These are phyloP conservation scores for Benincasa hispida DNA, from an alignment of 306 rosid species.

Conservation along the genomic window DNA sequence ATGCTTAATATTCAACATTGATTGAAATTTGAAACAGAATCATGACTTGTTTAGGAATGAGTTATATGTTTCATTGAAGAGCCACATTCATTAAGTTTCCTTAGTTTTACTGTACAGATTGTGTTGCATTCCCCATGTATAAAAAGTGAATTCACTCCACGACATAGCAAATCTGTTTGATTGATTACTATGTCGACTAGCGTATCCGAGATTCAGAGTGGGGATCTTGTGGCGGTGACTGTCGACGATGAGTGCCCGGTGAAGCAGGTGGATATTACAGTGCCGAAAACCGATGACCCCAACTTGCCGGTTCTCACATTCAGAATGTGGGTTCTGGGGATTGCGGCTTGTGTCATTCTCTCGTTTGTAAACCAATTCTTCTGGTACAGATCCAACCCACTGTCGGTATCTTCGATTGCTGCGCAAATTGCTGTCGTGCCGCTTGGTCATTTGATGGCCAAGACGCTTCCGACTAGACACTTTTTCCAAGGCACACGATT, in stretches of 20 bases:
- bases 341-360: slow-evolving; percentile 44
- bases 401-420: slow-evolving; percentile 42
- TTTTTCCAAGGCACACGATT: slow-evolving; percentile 37
- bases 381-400: slow-evolving; percentile 75
- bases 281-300: slow-evolving; percentile 70
- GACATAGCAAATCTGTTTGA: neutral
- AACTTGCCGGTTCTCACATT: slow-evolving; percentile 49
- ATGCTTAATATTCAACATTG: too few relatives aligned
- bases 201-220: slow-evolving; percentile 8
- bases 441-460: slow-evolving; percentile 69
- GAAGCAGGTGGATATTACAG: slow-evolving; percentile 61
- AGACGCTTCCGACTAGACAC: slow-evolving; percentile 28
- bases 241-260: slow-evolving; percentile 27
- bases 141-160: neutral
- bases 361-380: slow-evolving; percentile 85
- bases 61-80: too few relatives aligned
- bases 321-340: slow-evolving; percentile 84
- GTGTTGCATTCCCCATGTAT: too few relatives aligned
- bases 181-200: neutral
- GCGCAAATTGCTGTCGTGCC: slow-evolving; percentile 96
- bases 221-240: neutral
- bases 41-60: too few relatives aligned
- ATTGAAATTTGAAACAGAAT: too few relatives aligned
- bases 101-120: neutral
- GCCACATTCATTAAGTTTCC: neutral